Evolutionary conservation across 2,329 filamentous ascomycete species (phyloP).

Genomic region (Sporothrix phasma): DNA sequence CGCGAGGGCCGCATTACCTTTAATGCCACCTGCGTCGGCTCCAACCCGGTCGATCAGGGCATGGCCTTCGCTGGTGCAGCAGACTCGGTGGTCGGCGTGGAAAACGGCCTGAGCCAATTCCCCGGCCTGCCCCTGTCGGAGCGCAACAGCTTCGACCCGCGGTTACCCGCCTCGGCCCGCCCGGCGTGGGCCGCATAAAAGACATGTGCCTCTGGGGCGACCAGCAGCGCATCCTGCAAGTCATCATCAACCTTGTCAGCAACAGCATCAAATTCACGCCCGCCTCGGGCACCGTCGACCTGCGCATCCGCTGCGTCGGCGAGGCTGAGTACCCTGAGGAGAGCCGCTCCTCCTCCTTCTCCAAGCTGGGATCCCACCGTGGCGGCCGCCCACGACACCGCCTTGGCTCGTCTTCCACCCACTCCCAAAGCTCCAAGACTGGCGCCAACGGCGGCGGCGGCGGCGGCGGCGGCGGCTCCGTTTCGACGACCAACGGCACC

Average conservation of each 20-base stretch:
- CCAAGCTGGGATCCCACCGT: constrained; percentile 34
- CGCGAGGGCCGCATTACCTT: constrained; percentile 69
- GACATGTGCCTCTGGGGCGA: constrained; percentile 92
- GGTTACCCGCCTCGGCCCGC: constrained; percentile 52
- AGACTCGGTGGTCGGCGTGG: not conserved
- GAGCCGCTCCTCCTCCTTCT: constrained; percentile 44
- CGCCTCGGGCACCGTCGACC: constrained; percentile 59
- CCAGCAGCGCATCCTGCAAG: constrained; percentile 78
- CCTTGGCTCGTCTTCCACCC: constrained; percentile 39
- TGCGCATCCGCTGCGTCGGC: constrained; percentile 64
- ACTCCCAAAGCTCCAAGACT: constrained; percentile 39
- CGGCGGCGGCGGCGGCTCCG: constrained; percentile 15
- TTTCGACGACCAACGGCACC: constrained; percentile 15
- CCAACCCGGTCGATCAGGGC: constrained; percentile 24
- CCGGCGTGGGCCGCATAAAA: constrained; percentile 58
- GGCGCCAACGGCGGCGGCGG: constrained; percentile 4
- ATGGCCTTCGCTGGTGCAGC: not conserved
- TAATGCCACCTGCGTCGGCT: constrained; percentile 58
- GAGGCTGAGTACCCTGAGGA: constrained; percentile 42
- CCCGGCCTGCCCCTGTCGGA: not conserved
- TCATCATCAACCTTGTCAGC: constrained; percentile 87
- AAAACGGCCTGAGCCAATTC: not conserved
- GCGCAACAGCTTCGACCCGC: constrained; percentile 26
- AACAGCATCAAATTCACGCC: constrained; percentile 91
- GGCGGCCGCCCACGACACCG: constrained; percentile 35